Evolutionary conservation across 108 stramenopile genomes (phyloP).

Genomic region (Pseudonitzschia multiseries): DNA sequence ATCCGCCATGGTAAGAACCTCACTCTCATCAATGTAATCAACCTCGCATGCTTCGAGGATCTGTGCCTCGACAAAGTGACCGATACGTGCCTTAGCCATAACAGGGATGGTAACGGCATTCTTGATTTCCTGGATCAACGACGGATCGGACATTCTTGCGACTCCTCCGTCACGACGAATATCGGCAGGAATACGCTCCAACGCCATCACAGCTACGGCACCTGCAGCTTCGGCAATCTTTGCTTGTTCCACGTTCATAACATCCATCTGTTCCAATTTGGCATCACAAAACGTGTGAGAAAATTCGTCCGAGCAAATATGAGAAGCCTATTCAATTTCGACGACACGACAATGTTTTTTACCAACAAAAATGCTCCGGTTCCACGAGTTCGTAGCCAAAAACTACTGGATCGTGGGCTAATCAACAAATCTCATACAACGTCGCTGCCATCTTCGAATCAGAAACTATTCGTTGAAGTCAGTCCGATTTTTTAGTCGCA

Average conservation of each 20-base stretch:
- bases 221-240: constrained; percentile 97
- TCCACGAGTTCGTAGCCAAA: too few species aligned
- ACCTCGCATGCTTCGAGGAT: constrained; percentile 97
- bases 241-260: constrained; percentile 95
- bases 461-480: too few species aligned
- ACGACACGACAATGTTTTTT: not conserved
- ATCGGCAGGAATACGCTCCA: constrained; percentile 99
- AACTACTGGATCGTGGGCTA: too few species aligned
- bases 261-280: constrained; percentile 78
- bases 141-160: constrained; percentile 97
- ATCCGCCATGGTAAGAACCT: constrained; percentile 99
- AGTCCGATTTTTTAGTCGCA: not conserved
- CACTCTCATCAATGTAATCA: constrained; percentile 98
- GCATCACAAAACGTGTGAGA: not conserved
- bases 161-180: constrained; percentile 98
- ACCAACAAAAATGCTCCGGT: too few species aligned
- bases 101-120: constrained; percentile 99
- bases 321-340: not conserved
- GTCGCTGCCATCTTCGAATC: too few species aligned
- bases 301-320: not conserved
- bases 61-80: constrained; percentile 99
- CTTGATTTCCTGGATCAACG: constrained; percentile 97
- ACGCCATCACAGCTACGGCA: constrained; percentile 99
- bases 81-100: constrained; percentile 99
- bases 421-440: too few species aligned